Evolutionary conservation across 257 asterid genomes (phyloP), one percentile per base, ranked within the genome.

Genomic region (Fraxinus pennsylvanica): DNA sequence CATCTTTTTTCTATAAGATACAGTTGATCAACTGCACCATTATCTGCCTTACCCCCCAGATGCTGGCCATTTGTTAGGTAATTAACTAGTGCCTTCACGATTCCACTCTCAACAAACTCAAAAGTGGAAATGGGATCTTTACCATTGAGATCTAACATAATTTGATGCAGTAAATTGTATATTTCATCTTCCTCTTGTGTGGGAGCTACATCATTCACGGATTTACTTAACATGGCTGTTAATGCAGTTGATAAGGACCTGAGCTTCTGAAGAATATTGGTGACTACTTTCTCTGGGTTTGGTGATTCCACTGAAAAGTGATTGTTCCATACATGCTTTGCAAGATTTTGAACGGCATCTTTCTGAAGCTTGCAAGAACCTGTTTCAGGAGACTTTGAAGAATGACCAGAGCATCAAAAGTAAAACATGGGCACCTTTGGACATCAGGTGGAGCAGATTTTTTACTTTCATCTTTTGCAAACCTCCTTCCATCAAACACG

Each of bases 21-120:
- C 73, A 81, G 72, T 82, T 82, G 78, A 75, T 59, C 65, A 43
- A 32, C 57, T 47, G 75, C 76, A 74, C 79, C 74, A 45, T 15
- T 73, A 39, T 79, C 85, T 71, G 73, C 86, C 79, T 80, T 77
- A 71, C 74, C 85, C 25, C 50, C 82, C 39, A 72, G 84, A 89
- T 86, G 83, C 78, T 70, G 87, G 69, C 90, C 91, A 78, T 84
- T 82, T 72, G 90, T 87, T 50, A 96, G 84, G 87, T 85, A 96
- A 80, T 77, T 78, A 74, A 89, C 92, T 78, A 96, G 79, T 74
- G 99, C 88, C 77, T 88, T 91, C 38, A 87, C 82, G 63, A 92
- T 86, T 78, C 98, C 98, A 90, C 99, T 96, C 88, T 93, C 97
- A 72, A 96, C 92, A 85, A 96, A 93, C 88, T 96, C 99, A 84